phyloP scores from a whole-genome alignment of 2,329 filamentous ascomycete species.

The Zalaria sp. region DNA sequence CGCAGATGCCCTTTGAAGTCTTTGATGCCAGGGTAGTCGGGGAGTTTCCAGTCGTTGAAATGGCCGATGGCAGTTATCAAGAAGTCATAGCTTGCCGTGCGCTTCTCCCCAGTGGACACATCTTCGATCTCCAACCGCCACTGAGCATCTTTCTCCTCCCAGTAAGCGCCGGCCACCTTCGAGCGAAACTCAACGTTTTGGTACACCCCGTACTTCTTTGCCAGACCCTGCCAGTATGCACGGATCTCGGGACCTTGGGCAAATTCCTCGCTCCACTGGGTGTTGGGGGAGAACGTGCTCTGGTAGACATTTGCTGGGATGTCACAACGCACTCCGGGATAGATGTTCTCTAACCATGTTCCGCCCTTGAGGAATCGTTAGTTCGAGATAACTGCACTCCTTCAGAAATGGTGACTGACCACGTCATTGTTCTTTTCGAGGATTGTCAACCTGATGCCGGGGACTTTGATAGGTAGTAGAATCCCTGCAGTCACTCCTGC shows the following conservation, averaged over 20 bases:
- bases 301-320: constrained; percentile 59
- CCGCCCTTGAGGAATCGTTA: constrained; percentile 39
- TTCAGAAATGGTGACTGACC: constrained; percentile 29
- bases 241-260: constrained; percentile 52
- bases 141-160: constrained; percentile 36
- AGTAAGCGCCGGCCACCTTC: constrained; percentile 41
- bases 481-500: constrained; percentile 50
- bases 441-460: constrained; percentile 49
- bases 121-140: constrained; percentile 39
- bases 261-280: constrained; percentile 55
- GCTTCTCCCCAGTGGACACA: constrained; percentile 18
- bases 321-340: constrained; percentile 54
- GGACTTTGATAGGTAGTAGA: constrained; percentile 54
- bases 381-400: constrained; percentile 15
- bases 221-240: constrained; percentile 50
- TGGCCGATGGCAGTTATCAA: constrained; percentile 49
- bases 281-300: constrained; percentile 52
- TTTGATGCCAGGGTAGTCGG: constrained; percentile 37
- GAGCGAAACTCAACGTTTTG: constrained; percentile 41
- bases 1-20: constrained; percentile 21
- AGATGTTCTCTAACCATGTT: constrained; percentile 36
- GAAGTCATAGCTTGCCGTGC: constrained; percentile 41
- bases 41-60: constrained; percentile 52
- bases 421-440: constrained; percentile 56
- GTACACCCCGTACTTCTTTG: constrained; percentile 51